These are phyloP conservation scores for Globisporangium recalcitrans DNA, from an alignment of 352 stramenopile species.

Conservation along the genomic window DNA sequence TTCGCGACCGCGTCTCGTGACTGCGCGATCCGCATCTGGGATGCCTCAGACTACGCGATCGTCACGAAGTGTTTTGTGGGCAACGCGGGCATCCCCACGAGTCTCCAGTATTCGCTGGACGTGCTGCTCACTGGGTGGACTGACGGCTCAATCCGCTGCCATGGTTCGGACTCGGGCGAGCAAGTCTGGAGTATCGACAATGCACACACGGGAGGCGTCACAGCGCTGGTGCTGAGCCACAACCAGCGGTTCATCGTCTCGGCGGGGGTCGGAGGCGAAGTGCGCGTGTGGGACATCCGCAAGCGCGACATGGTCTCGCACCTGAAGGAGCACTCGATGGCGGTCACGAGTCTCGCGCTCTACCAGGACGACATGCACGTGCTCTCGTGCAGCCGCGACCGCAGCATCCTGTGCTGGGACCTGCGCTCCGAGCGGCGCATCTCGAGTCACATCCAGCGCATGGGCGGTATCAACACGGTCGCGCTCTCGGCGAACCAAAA, in stretches of 20 bases:
- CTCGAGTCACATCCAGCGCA: slow-evolving; percentile 88
- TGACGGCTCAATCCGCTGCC: slow-evolving; percentile 84
- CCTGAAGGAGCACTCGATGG: slow-evolving; percentile 90
- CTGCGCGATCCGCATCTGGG: slow-evolving; percentile 88
- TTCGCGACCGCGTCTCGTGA: slow-evolving; percentile 89
- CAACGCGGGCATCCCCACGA: slow-evolving; percentile 61
- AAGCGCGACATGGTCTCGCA: slow-evolving; percentile 87
- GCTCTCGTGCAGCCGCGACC: slow-evolving; percentile 85
- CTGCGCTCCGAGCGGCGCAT: slow-evolving; percentile 82
- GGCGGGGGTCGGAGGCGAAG: slow-evolving; percentile 77
- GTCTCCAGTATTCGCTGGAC: slow-evolving; percentile 82
- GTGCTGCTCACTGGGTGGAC: slow-evolving; percentile 88
- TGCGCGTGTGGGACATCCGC: slow-evolving; percentile 92
- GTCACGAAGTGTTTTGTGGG: slow-evolving; percentile 45
- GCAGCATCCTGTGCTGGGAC: slow-evolving; percentile 92
- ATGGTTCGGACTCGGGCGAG: slow-evolving; percentile 81
- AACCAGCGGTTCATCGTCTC: slow-evolving; percentile 88
- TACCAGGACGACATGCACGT: slow-evolving; percentile 89
- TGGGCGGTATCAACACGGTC: slow-evolving; percentile 91
- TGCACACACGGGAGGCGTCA: slow-evolving; percentile 86
- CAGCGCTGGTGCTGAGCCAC: slow-evolving; percentile 84
- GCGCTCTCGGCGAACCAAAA: slow-evolving; percentile 83
- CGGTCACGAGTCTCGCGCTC: slow-evolving; percentile 79
- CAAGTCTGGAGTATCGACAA: slow-evolving; percentile 88
- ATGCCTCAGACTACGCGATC: slow-evolving; percentile 84